Evolutionary conservation across 192 early-diverging fungal genomes (phyloP), one percentile per base, ranked within the genome.

Genomic region (Spinellus fusiger): DNA sequence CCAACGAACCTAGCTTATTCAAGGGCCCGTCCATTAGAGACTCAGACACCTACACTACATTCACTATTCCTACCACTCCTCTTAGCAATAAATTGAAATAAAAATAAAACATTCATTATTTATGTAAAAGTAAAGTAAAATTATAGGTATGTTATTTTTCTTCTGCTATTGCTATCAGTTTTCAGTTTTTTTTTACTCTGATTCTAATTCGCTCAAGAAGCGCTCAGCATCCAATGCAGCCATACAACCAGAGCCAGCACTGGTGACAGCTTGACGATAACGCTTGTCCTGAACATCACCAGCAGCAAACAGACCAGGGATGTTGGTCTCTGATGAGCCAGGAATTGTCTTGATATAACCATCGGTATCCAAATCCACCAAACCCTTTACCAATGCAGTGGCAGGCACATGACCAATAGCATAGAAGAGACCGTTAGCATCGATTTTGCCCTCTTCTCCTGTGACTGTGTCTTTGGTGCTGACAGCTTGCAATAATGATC

Each of bases 241-340:
- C 93, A 96, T 96, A 80, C 96, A 99, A 49, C 96, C 96, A 32
- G 89, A 87, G 34, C 96, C 93, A 35, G 96, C 96, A 54, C 91
- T 92, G 28, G 96, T 99, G 59, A 99, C 84, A 16, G 97, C 97
- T 75, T 99, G 95, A 66, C 95, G 90, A 78, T 99, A 99, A 23
- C 71, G 85, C 74, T 88, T 89, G 73, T 99, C 97, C 69, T 96
- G 91, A 55, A 99, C 95, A 83, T 99, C 97, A 66, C 97, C 96
- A 28, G 89, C 90, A 50, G 96, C 96, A 84, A 96, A 99, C 38
- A 99, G 89, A 62, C 96, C 96, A 60, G 81, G 78, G 40, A 99
- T 66, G 67, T 81, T 95, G 59, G 96, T 99, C 52, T 81, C 74
- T 29, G 93, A 83, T 35, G 86, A 82, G 29, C 88, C 91, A 32